A percentile compares a stretch with the other conserved stretches of the same genome.
Evolutionary conservation across 176 grass and related monocot species (phyloP).

Genomic region (Raddia guianensis): DNA sequence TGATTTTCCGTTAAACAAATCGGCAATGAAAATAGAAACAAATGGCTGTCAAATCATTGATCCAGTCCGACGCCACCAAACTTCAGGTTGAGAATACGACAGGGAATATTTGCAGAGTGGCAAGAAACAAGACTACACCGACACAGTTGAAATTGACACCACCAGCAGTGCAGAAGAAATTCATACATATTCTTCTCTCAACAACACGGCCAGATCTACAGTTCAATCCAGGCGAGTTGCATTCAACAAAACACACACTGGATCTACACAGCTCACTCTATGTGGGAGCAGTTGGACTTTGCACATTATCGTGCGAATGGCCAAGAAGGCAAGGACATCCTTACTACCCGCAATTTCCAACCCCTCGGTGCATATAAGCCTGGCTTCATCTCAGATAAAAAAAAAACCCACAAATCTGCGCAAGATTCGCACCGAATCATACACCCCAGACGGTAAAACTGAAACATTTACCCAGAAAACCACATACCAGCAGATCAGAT

Average conservation of each 20-base stretch:
- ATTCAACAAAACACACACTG: not conserved
- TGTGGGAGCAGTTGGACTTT: not conserved
- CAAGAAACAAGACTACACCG: not conserved
- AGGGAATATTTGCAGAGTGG: not conserved
- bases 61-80: not conserved
- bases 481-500: not conserved
- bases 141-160: not conserved
- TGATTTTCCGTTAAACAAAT: not conserved
- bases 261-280: not conserved
- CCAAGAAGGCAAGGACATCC: not conserved
- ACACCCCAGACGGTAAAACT: not conserved
- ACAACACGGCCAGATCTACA: slow-evolving; percentile 12
- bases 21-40: not conserved
- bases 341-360: not conserved
- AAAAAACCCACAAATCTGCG: not conserved
- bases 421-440: not conserved
- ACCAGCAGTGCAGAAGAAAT: not conserved
- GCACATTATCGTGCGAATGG: slow-evolving; percentile 1
- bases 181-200: not conserved
- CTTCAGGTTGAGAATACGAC: not conserved
- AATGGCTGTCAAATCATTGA: not conserved
- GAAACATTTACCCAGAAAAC: not conserved
- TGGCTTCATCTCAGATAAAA: not conserved
- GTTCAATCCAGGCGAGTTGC: no score
- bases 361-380: not conserved